Conservation (phyloP, 345 rosid species). For the Camelina sativa region DNA sequence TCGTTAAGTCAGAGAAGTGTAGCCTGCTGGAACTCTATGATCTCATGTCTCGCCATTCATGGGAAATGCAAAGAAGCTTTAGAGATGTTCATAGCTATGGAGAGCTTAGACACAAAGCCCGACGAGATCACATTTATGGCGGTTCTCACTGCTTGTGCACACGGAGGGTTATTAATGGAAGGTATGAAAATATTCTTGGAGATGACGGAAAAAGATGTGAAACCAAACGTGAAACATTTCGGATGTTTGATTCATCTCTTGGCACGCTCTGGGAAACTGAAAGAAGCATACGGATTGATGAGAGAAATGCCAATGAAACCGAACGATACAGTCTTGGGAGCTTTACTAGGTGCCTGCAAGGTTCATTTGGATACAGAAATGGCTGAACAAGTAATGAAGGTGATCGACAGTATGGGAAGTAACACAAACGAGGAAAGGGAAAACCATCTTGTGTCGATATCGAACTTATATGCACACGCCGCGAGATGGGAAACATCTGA, state of each 20-base stretch:
- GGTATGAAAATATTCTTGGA: conserved; percentile 67
- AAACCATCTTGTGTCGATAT: conserved; percentile 54
- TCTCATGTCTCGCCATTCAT: conserved; percentile 64
- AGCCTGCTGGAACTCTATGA: conserved; percentile 82
- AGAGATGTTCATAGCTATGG: conserved; percentile 62
- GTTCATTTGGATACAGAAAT: conserved; percentile 56
- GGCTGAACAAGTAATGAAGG: conserved; percentile 56
- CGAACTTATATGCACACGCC: conserved; percentile 73
- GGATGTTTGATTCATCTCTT: conserved; percentile 80
- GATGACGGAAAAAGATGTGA: conserved; percentile 54
- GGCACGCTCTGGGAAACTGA: conserved; percentile 68
- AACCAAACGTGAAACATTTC: conserved; percentile 59
- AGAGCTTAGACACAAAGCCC: conserved; percentile 46
- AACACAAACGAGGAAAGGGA: conserved; percentile 43
- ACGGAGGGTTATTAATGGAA: conserved; percentile 66
- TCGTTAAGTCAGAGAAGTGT: conserved; percentile 49
- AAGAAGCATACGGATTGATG: conserved; percentile 64
- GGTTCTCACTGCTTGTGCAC: conserved; percentile 73
- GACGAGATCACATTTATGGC: conserved; percentile 65
- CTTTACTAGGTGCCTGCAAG: conserved; percentile 74
- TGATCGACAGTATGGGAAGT: conserved; percentile 33
- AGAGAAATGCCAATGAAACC: conserved; percentile 71
- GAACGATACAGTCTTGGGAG: conserved; percentile 70
- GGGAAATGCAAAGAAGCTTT: conserved; percentile 68
- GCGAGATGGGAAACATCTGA: conserved; percentile 69